These are phyloP conservation scores for Gracilaria gracilis DNA, from an alignment of 23 red algal genomes.

Conservation along the genomic window DNA sequence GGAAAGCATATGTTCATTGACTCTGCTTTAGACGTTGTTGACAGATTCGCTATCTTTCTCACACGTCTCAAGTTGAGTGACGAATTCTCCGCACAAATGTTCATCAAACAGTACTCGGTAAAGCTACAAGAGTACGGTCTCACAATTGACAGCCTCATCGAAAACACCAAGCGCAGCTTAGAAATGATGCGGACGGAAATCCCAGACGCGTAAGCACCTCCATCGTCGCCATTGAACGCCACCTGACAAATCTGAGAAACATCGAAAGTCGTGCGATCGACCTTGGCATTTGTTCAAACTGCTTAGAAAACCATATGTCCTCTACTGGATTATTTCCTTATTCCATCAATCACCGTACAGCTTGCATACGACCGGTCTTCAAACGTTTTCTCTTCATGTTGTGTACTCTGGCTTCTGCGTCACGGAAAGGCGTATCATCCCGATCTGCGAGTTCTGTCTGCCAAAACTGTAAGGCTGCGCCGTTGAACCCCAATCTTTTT, in stretches of 20 bases:
- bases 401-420: constrained; percentile 53
- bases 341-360: neutral
- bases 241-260: neutral
- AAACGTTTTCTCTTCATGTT: constrained; percentile 45
- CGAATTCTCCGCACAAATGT: constrained; percentile 73
- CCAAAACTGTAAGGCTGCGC: constrained; percentile 52
- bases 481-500: constrained; percentile 40
- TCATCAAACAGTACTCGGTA: constrained; percentile 64
- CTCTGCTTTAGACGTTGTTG: constrained; percentile 60
- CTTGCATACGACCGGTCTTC: constrained; percentile 13
- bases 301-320: neutral
- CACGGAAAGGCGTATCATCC: constrained; percentile 75
- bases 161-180: constrained; percentile 59
- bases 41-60: constrained; percentile 61
- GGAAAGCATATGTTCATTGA: constrained; percentile 63
- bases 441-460: constrained; percentile 60
- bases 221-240: neutral
- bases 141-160: constrained; percentile 54
- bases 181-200: constrained; percentile 70
- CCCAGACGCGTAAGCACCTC: neutral
- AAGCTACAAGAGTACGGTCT: constrained; percentile 64
- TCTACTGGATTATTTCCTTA: neutral
- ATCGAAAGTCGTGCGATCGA: too few relatives aligned
- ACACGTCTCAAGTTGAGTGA: constrained; percentile 63
- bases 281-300: neutral